phyloP scores from a whole-genome alignment of 129 eudicot species.

The carrot (Daucus carota) region DH1_v3.0 NC_030386.2:35668001-35668500 shows the following conservation, averaged over 20 bases:
- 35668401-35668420: constrained; percentile 89
- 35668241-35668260: not conserved
- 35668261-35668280: not conserved
- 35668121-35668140: not conserved
- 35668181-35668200: not conserved
- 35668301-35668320: not conserved
- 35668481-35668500: constrained; percentile 88
- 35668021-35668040: not conserved
- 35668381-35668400: constrained; percentile 97
- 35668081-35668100: not conserved
- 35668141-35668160: not conserved
- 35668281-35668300: not conserved
- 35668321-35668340: not conserved
- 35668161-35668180: not conserved
- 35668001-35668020: not conserved
- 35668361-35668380: constrained; percentile 74
- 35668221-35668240: not conserved
- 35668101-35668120: not conserved
- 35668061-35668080: not conserved
- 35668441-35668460: constrained; percentile 92
- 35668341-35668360: constrained; percentile 76
- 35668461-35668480: constrained; percentile 83
- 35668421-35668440: constrained; percentile 98
- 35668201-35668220: not conserved
- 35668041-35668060: not conserved